Evolutionary conservation across 352 stramenopile genomes (phyloP), one percentile per base, ranked within the genome.

Genomic region (Phytophthora macrochlamydospora): DNA sequence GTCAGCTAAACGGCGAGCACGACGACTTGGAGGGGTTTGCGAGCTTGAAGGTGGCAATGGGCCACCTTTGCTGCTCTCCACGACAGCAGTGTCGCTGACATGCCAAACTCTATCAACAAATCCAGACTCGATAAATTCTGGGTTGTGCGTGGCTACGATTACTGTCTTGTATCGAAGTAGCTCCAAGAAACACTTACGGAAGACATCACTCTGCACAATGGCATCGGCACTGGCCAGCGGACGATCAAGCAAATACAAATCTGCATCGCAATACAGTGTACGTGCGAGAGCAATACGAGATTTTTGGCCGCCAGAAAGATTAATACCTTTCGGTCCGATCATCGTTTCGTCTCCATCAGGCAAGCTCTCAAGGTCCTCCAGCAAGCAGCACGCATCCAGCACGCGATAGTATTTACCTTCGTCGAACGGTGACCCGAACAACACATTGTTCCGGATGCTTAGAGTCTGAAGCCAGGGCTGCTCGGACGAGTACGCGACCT

Each of bases 401-500:
- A 86, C 72, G 4, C 69, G 56, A 52, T 56, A 56, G 44, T 90
- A 87, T 56, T 79, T 83, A 12, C 38, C 24, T 52, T 75, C 70
- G 50, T 84, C 58, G 38, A 75, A 92, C 4, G 55, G 56, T 28
- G 81, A 74, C 13, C 93, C 92, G 71, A 98, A 99, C 11, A 98
- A 69, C 53, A 99, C 95, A 71, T 99, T 99, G 35, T 98, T 89
- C 6, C 78, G 76, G 1, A 99, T 67, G 7, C 89, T 97, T 24
- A 90, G 92, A 69, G 98, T 98, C 69, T 98, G 85, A 37, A 99
- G 97, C 78, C 97, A 98, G 30, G 93, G 83, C 42, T 92, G 81
- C 63, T 98, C 90, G 9, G 90, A 73, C 53, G 80, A 94, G 71
- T 96, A 97, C 18, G 72, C 71, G n/a, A 85, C 45, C 31, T 69